Base-by-base conservation (phyloP, 495 filamentous ascomycete species). In the Annulohypoxylon nitens region DNA sequence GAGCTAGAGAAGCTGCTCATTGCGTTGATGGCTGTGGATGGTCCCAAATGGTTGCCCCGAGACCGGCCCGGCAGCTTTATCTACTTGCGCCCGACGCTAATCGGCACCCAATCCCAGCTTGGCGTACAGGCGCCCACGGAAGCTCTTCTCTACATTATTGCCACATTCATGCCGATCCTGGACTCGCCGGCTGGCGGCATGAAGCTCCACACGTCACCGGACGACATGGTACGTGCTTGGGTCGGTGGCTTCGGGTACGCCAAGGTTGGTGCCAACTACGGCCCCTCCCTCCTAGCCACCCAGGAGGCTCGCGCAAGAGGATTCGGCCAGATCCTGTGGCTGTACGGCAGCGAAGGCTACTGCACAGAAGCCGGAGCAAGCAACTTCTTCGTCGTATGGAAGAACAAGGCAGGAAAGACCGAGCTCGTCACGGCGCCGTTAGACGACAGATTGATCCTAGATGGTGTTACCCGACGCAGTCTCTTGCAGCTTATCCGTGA, bases 201-300 rank as follows among this genome's bases (percentile, higher is more conserved):
- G 83, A 90, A 87, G 74, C 89, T 98, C 26, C 89, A 95, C 70
- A 94, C 93, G 2, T 92, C 88, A 48, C 81, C 84, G 43, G 90
- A 93, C 54, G 90, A 96, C 78, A 91, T 88, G 80, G 88, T 96
- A 63, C 90, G 95, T 51, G 94, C 94, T 14, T 97, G 94, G 94
- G 94, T 94, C 30, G 94, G 94, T 43, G 94, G 94, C 30, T 96
- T 95, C 76, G 94, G 94, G 0, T 93, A 90, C 72, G 93, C 93
- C 55, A 97, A 97, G 82, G 89, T 97, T 10, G 93, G 93, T 53
- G 94, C 94, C 26, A 97, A 97, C 84, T 97, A 97, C 78, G 94
- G 93, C 0, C 94, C 94, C 6, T 89, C 86, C 25, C 83, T 97
- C 45, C 85, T 92, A 64, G 91, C 93, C 1, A 93, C 94, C 48